These are phyloP conservation scores for Telfairia occidentalis DNA, from an alignment of 331 rosid species.

Conservation along the genomic window DNA sequence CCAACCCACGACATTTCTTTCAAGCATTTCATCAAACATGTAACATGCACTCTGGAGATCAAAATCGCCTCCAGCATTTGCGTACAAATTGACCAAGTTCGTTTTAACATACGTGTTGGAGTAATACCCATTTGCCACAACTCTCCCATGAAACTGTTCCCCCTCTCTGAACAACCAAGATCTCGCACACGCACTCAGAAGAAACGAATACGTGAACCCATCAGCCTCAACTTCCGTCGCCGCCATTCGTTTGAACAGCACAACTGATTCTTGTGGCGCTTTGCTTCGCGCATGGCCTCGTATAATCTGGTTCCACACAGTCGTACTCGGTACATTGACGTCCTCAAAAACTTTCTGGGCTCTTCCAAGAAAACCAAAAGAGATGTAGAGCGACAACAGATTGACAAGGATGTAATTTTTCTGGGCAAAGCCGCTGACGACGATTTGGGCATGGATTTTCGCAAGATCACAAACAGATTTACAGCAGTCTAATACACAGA, in stretches of 20 bases:
- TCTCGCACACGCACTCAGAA: slow-evolving; percentile 50
- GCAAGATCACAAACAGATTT: slow-evolving; percentile 18
- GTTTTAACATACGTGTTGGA: slow-evolving; percentile 47
- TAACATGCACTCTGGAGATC: slow-evolving; percentile 29
- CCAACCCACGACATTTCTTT: slow-evolving; percentile 60
- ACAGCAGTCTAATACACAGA: slow-evolving; percentile 33
- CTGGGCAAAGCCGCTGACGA: slow-evolving; percentile 36
- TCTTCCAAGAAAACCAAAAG: slow-evolving; percentile 25
- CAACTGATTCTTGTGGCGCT: slow-evolving; percentile 28
- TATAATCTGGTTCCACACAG: slow-evolving; percentile 53
- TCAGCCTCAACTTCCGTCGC: slow-evolving; percentile 33
- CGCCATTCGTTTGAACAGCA: slow-evolving; percentile 33
- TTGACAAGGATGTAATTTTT: slow-evolving; percentile 38
- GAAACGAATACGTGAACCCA: slow-evolving; percentile 54
- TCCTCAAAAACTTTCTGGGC: slow-evolving; percentile 25
- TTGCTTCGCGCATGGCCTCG: slow-evolving; percentile 33
- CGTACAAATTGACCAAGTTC: slow-evolving; percentile 42
- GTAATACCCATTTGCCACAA: slow-evolving; percentile 48
- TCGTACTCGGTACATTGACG: slow-evolving; percentile 31
- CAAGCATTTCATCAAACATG: slow-evolving; percentile 49
- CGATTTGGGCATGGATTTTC: slow-evolving; percentile 48
- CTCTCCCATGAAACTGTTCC: slow-evolving; percentile 44
- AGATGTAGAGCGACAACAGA: slow-evolving; percentile 34
- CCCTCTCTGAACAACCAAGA: slow-evolving; percentile 53
- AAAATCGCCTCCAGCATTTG: slow-evolving; percentile 7